Evolutionary conservation across 2,329 filamentous ascomycete species (phyloP), one percentile per base, ranked within the genome.

Genomic region (Colletotrichum paranaense): DNA sequence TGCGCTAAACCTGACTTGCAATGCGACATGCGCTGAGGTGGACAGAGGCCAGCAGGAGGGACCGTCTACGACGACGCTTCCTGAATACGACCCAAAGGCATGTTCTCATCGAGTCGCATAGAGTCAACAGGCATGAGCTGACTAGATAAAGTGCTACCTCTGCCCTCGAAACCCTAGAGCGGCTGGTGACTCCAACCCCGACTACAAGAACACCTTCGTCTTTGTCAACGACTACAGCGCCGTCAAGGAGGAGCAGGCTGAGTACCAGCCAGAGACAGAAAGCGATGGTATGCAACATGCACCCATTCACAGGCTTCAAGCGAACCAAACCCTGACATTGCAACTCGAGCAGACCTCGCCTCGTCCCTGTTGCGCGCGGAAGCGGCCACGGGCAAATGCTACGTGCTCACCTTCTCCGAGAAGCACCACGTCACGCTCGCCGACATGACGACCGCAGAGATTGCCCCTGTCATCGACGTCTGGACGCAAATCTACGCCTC

Each of bases 151-250:
- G 89, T 99, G 97, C 84, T 99, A 98, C 82, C 89, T 99, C 11
- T 99, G 97, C 80, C 97, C 97, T 1, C 91, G 95, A 49, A 99
- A 99, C 82, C 88, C 93, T 76, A 92, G 97, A 69, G 97, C 97
- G 4, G 92, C 95, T 78, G 97, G 97, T 68, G 95, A 97, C 79
- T 82, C 83, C 73, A 99, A 99, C 79, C 96, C 97, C 1, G 87
- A 93, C 67, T 99, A 98, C 81, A 88, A 93, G 65, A 91, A 91
- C 79, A 97, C 95, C 0, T 98, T 97, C 81, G 93, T 96, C 52
- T 99, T 99, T 80, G 93, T 98, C 77, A 99, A 99, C 79, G 97
- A 99, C 82, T 99, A 97, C 84, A 97, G 95, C 79, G 97, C 97
- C 2, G 96, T 99, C 63, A 98, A 98, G 84, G 95, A 98, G 84